Evolutionary conservation across 495 filamentous ascomycete species (phyloP), one percentile per base, ranked within the genome.

Genomic region (Penicillium flavigenum): DNA sequence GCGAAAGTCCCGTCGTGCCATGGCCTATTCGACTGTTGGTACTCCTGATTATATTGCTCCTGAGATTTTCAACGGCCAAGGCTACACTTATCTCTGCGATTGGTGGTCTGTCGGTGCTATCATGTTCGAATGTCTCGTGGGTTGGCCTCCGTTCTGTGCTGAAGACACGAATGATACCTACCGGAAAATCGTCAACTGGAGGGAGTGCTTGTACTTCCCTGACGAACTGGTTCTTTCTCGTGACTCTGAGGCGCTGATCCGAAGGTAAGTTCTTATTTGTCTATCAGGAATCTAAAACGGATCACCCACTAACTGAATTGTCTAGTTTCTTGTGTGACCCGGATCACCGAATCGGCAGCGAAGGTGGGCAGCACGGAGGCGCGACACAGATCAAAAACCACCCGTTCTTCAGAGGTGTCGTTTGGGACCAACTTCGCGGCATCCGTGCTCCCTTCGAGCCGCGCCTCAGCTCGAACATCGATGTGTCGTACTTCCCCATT

Each of bases 91-190:
- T 63, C 87, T 93, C 65, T 99, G 94, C 66, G 94, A 99, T 79
- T 99, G 94, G 94, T 99, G 94, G 94, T 92, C 88, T 34, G 81
- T 99, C 31, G 94, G 94, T 56, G 97, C 94, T 32, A 99, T 99
- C 76, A 99, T 98, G 94, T 99, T 98, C 64, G 94, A 99, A 72
- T 99, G 94, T 77, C 83, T 98, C 47, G 91, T 99, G 57, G 94
- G 94, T 54, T 99, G 94, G 94, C 94, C 94, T 51, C 94, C 94
- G 5, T 99, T 99, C 85, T 99, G 94, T 65, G 94, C 93, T 26
- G 94, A 98, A 72, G 95, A 98, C 65, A 88, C 90, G 38, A 92
- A 92, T 67, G 94, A 99, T 65, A 98, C 94, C 3, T 99, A 99
- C 74, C 88, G 92, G 45, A 99, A 99, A 82, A 99, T 99, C 64